phyloP scores from a whole-genome alignment of 345 rosid genomes.

The Aquilaria sinensis region DNA sequence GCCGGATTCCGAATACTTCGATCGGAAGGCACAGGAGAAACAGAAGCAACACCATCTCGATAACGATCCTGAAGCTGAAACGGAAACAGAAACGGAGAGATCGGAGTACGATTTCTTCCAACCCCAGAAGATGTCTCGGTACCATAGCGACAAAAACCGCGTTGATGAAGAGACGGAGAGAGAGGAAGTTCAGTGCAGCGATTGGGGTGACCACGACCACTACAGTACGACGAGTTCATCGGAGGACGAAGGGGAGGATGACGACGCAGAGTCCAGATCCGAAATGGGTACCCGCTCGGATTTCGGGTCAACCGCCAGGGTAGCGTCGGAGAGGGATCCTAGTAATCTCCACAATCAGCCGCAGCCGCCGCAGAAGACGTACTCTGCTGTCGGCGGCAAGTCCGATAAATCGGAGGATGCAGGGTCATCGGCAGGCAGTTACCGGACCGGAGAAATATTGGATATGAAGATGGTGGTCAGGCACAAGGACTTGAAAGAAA shows the following conservation, averaged over 20 bases:
- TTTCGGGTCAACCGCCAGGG: slow-evolving; percentile 44
- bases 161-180: slow-evolving; percentile 62
- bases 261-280: slow-evolving; percentile 54
- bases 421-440: slow-evolving; percentile 46
- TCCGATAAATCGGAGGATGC: slow-evolving; percentile 40
- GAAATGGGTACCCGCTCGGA: slow-evolving; percentile 61
- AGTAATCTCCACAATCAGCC: slow-evolving; percentile 4
- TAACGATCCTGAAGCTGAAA: slow-evolving; percentile 18
- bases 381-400: slow-evolving; percentile 20
- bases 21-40: slow-evolving; percentile 32
- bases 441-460: slow-evolving; percentile 42
- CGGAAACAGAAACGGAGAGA: slow-evolving; percentile 44
- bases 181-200: slow-evolving; percentile 97
- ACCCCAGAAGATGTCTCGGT: slow-evolving; percentile 17
- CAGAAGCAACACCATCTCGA: slow-evolving; percentile 20
- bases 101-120: slow-evolving; percentile 67
- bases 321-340: slow-evolving; percentile 22
- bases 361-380: slow-evolving; percentile 17
- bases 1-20: slow-evolving; percentile 82
- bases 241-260: slow-evolving; percentile 36
- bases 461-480: slow-evolving; percentile 81
- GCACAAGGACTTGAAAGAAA: slow-evolving; percentile 91
- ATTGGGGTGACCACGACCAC: slow-evolving; percentile 85
- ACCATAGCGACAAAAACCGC: slow-evolving; percentile 6
- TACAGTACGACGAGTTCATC: slow-evolving; percentile 62